Base-by-base conservation (phyloP, 805 yeast species). In the Teunomyces panamensis region DNA sequence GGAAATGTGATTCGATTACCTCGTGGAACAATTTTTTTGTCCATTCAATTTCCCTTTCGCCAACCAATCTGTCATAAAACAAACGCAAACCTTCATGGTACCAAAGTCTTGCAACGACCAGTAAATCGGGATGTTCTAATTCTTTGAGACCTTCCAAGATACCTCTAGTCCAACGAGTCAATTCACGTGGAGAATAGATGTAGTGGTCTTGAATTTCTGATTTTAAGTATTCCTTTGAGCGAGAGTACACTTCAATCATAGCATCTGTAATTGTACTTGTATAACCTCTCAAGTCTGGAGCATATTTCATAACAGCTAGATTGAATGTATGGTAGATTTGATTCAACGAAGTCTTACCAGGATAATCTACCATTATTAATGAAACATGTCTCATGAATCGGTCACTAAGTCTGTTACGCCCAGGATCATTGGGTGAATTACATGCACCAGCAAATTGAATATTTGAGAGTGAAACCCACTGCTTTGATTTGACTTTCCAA, bases 361-460 rank as follows among this genome's bases (percentile, higher is more conserved):
- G 97, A 58, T 91, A 85, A 52, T 85, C 96, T 4, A 91, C 86
- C 79, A 81, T 78, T 0, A 92, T 54, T 5, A 89, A 70, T 0
- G 85, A 66, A 2, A 80, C 71, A 56, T 84, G 91, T 5, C 95
- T 73, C 41, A 87, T 63, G 55, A 91, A 84, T 37, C 97, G 67
- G 8, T 69, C 58, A 1, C 82, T 69, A 17, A 92, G 59, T 2
- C 60, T 61, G 9, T 76, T 69, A 50, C 98, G 74, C 0, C 97
- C 96, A 3, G 82, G 79, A 63, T 87, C 95, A 0, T 83, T 74
- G 0, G 96, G 84, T 0, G 97, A 94, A 58, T 92, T 92, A 63
- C 98, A 92, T 0, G 98, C 97, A 7, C 95, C 97, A n/a, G 90
- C 94, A 67, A 92, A 75, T 58, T 87, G 95, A 26, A 92, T 73